Evolutionary conservation across 352 stramenopile species (phyloP), one percentile per base, ranked within the genome.

Genomic region (Phytophthora megakarya): DNA sequence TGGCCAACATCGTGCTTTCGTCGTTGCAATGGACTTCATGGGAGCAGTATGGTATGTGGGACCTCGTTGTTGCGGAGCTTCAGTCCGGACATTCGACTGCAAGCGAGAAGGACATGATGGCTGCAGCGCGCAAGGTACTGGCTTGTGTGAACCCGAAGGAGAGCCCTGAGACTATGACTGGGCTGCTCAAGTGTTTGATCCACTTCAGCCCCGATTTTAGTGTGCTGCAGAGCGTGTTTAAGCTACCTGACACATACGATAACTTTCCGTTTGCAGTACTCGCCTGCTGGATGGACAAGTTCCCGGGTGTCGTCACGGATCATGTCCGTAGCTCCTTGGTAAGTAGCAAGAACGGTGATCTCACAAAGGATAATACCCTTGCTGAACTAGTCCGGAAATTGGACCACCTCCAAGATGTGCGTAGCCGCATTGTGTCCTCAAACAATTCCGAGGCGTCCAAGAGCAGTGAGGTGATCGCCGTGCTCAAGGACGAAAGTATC

Each of bases 21-120:
- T 95, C 86, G 15, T 67, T 95, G 12, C 67, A 88, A 48, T 95
- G 86, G 86, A 92, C 66, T 13, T 93, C 86, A 16, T 95, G 84
- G 84, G 84, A 95, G 48, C 86, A 95, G 62, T 89, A 81, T 40
- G 78, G 76, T 1, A 72, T 92, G 55, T 95, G 86, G 86, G 86
- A 95, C 61, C 70, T 95, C 13, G 75, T 93, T 6, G 55, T 91
- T 0, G 71, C 78, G 0, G 86, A 95, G 52, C 76, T 87, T 7
- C 81, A 92, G 43, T 70, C 72, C 7, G 53, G 40, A 30, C 60
- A 46, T 11, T 77, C 72, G 5, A 25, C 54, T 26, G 55, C 76
- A 12, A 70, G 76, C 8, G 71, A 86, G 25, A 90, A 83, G 54
- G 65, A 74, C 26, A 73, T 92, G 26, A 84, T 92, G 68, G 80